Percentiles rank a stretch among this genome's conserved stretches.
phyloP scores from a whole-genome alignment of 768 basidiomycete genomes.

The Scleroderma bovista region DNA sequence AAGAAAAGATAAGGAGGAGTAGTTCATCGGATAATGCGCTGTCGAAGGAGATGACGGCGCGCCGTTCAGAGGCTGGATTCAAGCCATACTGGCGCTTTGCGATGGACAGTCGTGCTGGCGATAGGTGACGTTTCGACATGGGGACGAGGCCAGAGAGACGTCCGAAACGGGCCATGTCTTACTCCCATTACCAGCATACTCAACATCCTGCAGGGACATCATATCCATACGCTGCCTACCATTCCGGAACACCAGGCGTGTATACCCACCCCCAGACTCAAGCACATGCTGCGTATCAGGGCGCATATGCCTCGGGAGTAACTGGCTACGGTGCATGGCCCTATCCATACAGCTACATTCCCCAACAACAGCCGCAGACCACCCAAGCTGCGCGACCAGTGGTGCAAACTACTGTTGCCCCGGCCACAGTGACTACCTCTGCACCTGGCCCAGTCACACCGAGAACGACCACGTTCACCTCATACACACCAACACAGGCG shows the following conservation, averaged over 20 bases:
- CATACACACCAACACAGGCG: constrained; percentile 44
- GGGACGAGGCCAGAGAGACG: not conserved
- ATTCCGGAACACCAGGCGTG: constrained; percentile 38
- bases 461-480: constrained; percentile 46
- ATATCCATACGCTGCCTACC: constrained; percentile 64
- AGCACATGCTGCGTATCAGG: constrained; percentile 43
- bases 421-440: constrained; percentile 27
- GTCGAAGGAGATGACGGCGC: constrained; percentile 39
- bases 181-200: constrained; percentile 31
- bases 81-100: constrained; percentile 48
- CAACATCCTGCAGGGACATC: constrained; percentile 41
- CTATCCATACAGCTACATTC: constrained; percentile 60
- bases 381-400: constrained; percentile 26
- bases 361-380: constrained; percentile 30
- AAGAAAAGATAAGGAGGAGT: constrained; percentile 66
- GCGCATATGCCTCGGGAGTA: constrained; percentile 56
- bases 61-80: constrained; percentile 8
- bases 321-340: constrained; percentile 68
- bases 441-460: constrained; percentile 29
- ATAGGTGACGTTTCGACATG: constrained; percentile 51
- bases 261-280: constrained; percentile 37
- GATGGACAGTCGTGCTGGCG: constrained; percentile 45
- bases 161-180: constrained; percentile 26
- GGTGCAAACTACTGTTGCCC: constrained; percentile 18
- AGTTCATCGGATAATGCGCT: constrained; percentile 69